Evolutionary conservation across 2,329 filamentous ascomycete genomes (phyloP), one percentile per base, ranked within the genome.

Genomic region (Periconia sp.): DNA sequence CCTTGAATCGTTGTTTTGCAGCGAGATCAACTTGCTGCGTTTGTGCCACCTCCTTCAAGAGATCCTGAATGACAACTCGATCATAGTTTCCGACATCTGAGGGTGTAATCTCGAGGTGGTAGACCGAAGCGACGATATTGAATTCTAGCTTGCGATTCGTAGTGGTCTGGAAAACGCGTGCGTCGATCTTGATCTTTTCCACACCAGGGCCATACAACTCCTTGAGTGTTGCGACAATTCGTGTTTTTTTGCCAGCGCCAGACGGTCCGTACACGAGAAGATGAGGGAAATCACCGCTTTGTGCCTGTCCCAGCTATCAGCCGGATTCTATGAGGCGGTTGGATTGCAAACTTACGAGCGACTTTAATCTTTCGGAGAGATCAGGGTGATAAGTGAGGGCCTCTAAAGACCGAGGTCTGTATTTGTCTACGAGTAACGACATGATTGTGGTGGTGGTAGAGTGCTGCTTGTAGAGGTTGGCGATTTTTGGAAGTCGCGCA

Each of bases 131-230:
- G 50, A 99, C 94, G 60, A 99, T 96, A 78, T 97, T 99, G 84
- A 99, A 99, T 77, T 99, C 94, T 65, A 99, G 88, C 77, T 99
- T 99, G 72, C 94, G 91, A 75, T 96, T 97, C 70, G 88, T 89
- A 19, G 86, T 92, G 1, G 94, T 97, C 76, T 96, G 92, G 79
- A 99, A 99, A 54, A 97, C 89, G 60, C 94, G 90, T 13, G 92
- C 91, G 72, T 99, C 94, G 76, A 99, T 97, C 79, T 97, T 97
- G 82, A 99, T 99, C 82, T 97, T 97, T 71, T 99, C 95, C n/a
- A 96, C 94, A 42, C 94, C 93, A 0, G 93, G 88, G 0, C 94
- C 94, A 74, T 94, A 99, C 8, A 99, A 83, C 70, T 97, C 93
- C 74, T 96, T 96, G 3, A 99, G 79, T 0, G 93, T 97, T 15